Base-by-base conservation (phyloP, 1,284 basidiomycete species). In the Heimioporus retisporus region DNA sequence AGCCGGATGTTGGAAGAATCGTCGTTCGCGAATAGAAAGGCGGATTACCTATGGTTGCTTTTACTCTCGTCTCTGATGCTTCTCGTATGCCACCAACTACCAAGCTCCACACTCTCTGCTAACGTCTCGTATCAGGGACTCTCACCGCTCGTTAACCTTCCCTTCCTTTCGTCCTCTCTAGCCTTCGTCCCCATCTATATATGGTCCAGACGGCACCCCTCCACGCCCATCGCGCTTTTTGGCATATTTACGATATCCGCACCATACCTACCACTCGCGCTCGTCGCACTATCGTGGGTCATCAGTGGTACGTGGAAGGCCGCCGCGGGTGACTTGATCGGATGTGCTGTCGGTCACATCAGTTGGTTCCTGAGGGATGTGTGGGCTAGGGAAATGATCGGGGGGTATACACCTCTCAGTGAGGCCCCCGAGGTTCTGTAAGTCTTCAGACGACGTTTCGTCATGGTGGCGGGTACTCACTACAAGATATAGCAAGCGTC, bases 181-280 rank as follows among this genome's bases (percentile, higher is more conserved):
- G 96, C 96, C 0, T 97, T 97, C 76, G 93, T 97, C 4, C 92
- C 98, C 5, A 97, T 98, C 59, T 99, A 99, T 79, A 85, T 99
- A 67, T 99, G 98, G 97, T 96, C 96, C 13, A 85, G 98, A 59
- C 86, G 96, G 19, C 98, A 99, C 77, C 95, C 97, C 2, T 91
- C 93, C 42, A 94, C 96, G 7, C 94, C 96, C n/a, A 94, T 99
- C 69, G 96, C 95, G 7, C 86, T 99, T 35, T 98, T 99, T 74
- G 97, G 98, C 5, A 84, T 99, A 42, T 85, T 99, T 71, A 97
- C 95, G 6, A 96, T 99, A 76, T 94, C 95, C 0, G 97, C 97
- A 0, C 96, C 97, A 0, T 99, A 99, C 81, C 88, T 99, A 7
- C 97, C 98, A 2, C 84, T 97, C 62, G 93, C 95, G 0, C 89